Evolutionary conservation across 2,329 filamentous ascomycete genomes (phyloP), one percentile per base, ranked within the genome.

Genomic region (Penicillium sp.): DNA sequence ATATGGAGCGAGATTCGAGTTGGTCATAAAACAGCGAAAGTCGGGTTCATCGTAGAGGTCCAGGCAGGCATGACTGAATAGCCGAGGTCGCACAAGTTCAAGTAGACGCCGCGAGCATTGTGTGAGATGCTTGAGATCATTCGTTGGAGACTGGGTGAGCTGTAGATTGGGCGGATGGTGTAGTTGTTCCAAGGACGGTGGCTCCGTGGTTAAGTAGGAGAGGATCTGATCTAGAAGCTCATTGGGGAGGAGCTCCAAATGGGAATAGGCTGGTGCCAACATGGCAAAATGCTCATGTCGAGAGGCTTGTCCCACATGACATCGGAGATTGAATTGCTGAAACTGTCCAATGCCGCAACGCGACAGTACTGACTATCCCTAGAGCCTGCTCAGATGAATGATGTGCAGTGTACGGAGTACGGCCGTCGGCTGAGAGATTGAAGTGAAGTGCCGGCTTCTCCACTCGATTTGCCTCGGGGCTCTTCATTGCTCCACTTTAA

Each of bases 161-260:
- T 62, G 54, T 50, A 65, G 66, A 60, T 59, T 71, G 22, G 78
- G 82, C 55, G 77, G 74, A 43, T 80, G 72, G 47, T 77, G 72
- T 18, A 83, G 65, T 13, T 71, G 71, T 33, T 58, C 60, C 36
- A 74, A 66, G 0, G 82, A 81, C 11, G 78, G 77, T 9, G 79
- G 73, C 2, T 72, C 63, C 0, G 60, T 59, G 56, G 79, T 75
- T 39, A 87, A 71, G 58, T 76, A 77, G n/a, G 66, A 68, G 57
- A 87, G 73, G 55, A 87, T 77, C 3, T 79, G 72, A 44, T 77
- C 64, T 18, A 85, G 67, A 38, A 87, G 69, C 68, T 88, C 84
- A 54, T 79, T 80, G 2, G 83, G 84, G 16, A 87, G 74, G 8
- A 43, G 48, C 31, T 55, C 61, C 37, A 63, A 30, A 14, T 36